These are phyloP conservation scores for Hericium erinaceus DNA, from an alignment of 768 basidiomycete species.

Conservation along the genomic window DNA sequence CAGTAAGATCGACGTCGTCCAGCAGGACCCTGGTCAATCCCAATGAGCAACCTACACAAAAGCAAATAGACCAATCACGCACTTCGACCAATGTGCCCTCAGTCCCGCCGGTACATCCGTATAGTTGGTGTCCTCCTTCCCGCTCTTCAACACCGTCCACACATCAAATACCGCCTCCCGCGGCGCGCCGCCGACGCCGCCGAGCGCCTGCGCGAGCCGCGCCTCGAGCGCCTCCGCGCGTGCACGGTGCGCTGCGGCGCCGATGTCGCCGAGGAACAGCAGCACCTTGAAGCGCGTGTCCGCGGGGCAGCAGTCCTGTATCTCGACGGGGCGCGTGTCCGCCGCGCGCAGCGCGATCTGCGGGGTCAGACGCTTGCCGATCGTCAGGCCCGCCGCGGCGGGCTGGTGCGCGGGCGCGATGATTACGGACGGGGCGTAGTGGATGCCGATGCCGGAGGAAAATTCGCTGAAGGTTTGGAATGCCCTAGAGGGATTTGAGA, in stretches of 20 bases:
- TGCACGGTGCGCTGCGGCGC: constrained; percentile 9
- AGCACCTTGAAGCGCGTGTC: constrained; percentile 42
- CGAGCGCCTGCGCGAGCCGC: constrained; percentile 21
- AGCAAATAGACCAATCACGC: constrained; percentile 2
- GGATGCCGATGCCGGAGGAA: constrained; percentile 39
- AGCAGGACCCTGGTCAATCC: constrained; percentile 40
- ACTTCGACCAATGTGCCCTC: constrained; percentile 36
- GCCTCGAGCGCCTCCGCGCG: constrained; percentile 20
- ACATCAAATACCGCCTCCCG: constrained; percentile 22
- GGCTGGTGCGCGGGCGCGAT: constrained; percentile 27
- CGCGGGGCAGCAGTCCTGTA: constrained; percentile 40
- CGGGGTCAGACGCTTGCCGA: constrained; percentile 44
- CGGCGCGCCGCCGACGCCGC: constrained; percentile 13
- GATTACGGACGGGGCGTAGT: constrained; percentile 34
- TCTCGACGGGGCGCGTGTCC: constrained; percentile 35
- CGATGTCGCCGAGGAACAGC: constrained; percentile 33
- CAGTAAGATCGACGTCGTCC: constrained; percentile 42
- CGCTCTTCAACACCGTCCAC: constrained; percentile 19
- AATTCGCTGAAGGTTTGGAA: constrained; percentile 39
- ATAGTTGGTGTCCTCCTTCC: constrained; percentile 26
- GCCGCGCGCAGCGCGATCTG: constrained; percentile 37
- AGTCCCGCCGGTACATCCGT: constrained; percentile 24
- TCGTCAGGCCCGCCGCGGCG: constrained; percentile 28
- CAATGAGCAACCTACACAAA: background rate
- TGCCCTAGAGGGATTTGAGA: constrained; percentile 19